These are phyloP conservation scores for Talinum fruticosum DNA, from an alignment of 148 eudicot species.

Conservation along the genomic window DNA sequence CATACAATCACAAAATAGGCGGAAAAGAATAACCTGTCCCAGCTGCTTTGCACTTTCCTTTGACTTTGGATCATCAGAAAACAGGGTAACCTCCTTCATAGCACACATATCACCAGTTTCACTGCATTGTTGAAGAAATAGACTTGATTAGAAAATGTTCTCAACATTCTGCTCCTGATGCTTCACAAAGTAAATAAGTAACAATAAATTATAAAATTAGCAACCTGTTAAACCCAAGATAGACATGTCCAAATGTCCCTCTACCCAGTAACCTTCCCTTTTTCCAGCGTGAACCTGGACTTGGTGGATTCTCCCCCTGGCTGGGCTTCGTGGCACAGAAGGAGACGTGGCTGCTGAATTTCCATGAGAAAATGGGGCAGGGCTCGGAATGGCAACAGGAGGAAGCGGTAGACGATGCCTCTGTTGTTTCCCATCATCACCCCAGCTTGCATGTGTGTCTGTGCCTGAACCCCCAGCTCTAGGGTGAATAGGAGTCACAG, in stretches of 20 bases:
- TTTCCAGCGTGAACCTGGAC: conserved; percentile 89
- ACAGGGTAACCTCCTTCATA: conserved; percentile 95
- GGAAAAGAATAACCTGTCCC: conserved; percentile 53
- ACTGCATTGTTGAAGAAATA: conserved; percentile 33
- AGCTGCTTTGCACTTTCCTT: conserved; percentile 97
- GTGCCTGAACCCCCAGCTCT: conserved; percentile 60
- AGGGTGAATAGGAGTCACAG: conserved; percentile 96
- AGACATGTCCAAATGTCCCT: conserved; percentile 98
- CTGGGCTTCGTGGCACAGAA: conserved; percentile 82
- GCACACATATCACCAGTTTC: conserved; percentile 99
- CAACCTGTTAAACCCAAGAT: conserved; percentile 91
- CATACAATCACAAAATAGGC: background rate
- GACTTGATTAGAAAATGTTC: conserved; percentile 14
- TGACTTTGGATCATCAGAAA: conserved; percentile 89
- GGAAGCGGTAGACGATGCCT: conserved; percentile 93
- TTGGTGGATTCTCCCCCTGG: conserved; percentile 69
- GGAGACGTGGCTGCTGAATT: conserved; percentile 86
- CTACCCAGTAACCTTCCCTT: conserved; percentile 88
- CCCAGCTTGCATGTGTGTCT: conserved; percentile 44
- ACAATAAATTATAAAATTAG: background rate
- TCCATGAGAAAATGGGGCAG: conserved; percentile 65
- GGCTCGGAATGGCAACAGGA: conserved; percentile 59
- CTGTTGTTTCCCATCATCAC: conserved; percentile 71
- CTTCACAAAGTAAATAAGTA: background rate
- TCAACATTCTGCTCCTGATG: background rate